Evolutionary conservation across 1,284 basidiomycete genomes (phyloP).

Genomic region (Ganoderma leucocontextum): DNA sequence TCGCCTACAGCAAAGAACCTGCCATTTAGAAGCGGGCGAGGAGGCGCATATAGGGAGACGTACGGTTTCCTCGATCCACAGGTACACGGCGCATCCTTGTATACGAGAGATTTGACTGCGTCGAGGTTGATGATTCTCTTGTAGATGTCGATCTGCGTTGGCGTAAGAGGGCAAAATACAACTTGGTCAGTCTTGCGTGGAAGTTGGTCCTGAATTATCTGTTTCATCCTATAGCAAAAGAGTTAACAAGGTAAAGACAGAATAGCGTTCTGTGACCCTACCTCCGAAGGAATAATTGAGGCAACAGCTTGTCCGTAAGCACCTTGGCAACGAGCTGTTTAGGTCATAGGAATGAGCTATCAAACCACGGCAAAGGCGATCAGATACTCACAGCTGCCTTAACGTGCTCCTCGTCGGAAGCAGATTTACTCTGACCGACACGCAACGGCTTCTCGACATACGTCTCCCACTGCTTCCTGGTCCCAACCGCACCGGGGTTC

Average conservation of each 20-base stretch:
- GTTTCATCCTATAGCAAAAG: constrained; percentile 68
- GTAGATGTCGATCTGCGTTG: constrained; percentile 74
- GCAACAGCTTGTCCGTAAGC: constrained; percentile 74
- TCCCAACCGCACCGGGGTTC: constrained; percentile 75
- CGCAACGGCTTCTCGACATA: constrained; percentile 73
- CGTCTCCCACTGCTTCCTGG: constrained; percentile 72
- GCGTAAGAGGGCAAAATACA: constrained; percentile 87
- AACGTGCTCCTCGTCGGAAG: constrained; percentile 68
- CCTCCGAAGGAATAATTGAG: constrained; percentile 82
- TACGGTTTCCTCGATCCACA: constrained; percentile 71
- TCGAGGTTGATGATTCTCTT: constrained; percentile 68
- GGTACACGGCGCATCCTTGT: constrained; percentile 73
- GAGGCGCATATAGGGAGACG: constrained; percentile 29
- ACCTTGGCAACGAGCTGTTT: constrained; percentile 60
- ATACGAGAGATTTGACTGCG: constrained; percentile 71
- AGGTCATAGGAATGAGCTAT: no score
- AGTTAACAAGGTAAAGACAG: constrained; percentile 1
- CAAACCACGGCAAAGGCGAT: not conserved
- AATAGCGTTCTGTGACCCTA: constrained; percentile 36
- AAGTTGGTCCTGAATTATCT: constrained; percentile 80
- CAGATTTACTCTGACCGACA: constrained; percentile 70
- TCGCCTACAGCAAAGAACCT: constrained; percentile 50
- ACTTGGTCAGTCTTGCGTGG: constrained; percentile 86
- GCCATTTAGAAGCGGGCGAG: not conserved
- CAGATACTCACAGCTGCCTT: constrained; percentile 57